Conservation (phyloP, 768 basidiomycete genomes). For the Chalciporus sphaerocephalus region DNA sequence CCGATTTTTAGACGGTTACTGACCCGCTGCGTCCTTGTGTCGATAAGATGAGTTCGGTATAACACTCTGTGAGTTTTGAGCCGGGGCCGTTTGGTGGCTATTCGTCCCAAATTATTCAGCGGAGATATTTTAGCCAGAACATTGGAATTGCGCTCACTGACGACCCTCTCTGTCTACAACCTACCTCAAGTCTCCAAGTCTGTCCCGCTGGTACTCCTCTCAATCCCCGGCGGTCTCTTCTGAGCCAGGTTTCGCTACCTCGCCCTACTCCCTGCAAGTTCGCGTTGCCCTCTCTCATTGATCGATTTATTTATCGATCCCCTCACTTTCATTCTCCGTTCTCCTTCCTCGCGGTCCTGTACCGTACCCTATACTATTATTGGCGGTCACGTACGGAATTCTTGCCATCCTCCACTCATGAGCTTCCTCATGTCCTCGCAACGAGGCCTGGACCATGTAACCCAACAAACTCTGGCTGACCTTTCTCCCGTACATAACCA, state of each 20-base stretch:
- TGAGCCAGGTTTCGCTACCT: background rate
- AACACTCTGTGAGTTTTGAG: background rate
- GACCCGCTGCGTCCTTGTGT: background rate
- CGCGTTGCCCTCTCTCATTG: slow-evolving; percentile 2
- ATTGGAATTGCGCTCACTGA: slow-evolving; percentile 2
- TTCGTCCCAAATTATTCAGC: slow-evolving; percentile 22
- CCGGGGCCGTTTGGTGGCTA: slow-evolving; percentile 1
- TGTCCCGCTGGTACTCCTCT: slow-evolving; percentile 1
- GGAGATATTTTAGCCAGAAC: slow-evolving; percentile 20
- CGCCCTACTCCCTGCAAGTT: slow-evolving; percentile 1
- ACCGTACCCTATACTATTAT: slow-evolving; percentile 20
- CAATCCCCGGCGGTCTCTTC: background rate
- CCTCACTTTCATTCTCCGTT: slow-evolving; percentile 18
- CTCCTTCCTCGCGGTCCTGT: slow-evolving; percentile 11
- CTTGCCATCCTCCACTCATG: slow-evolving; percentile 26
- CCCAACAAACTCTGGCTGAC: slow-evolving; percentile 26
- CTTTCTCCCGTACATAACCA: slow-evolving; percentile 32
- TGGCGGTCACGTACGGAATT: slow-evolving; percentile 17
- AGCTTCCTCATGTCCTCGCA: slow-evolving; percentile 34
- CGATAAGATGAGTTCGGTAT: background rate
- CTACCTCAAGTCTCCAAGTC: background rate
- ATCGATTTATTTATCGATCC: slow-evolving; percentile 18
- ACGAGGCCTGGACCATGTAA: slow-evolving; percentile 27
- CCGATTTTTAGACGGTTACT: background rate
- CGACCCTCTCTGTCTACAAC: slow-evolving; percentile 15